These are phyloP conservation scores for Botryotinia globosa DNA, from an alignment of 2,329 filamentous ascomycete genomes.

Conservation along the genomic window DNA sequence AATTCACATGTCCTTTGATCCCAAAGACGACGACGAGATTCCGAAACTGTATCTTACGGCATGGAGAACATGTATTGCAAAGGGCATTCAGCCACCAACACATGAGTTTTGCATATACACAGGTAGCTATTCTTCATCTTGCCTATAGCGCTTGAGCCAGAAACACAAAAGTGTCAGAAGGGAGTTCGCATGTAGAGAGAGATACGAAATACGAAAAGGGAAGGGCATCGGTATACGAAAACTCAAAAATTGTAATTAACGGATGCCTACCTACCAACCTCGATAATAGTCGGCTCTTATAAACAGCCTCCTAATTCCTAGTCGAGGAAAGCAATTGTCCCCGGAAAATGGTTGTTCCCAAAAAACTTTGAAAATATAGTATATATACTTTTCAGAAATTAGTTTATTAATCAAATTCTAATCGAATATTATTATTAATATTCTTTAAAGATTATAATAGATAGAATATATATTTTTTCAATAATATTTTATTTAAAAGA, in stretches of 20 bases:
- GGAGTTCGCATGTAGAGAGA: neutral
- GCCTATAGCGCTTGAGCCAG: neutral
- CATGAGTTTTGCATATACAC: neutral
- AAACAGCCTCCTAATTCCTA: too few species aligned
- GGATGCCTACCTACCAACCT: neutral
- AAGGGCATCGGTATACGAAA: neutral
- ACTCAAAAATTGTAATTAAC: neutral
- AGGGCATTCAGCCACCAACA: conserved; percentile 1
- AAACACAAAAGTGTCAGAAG: neutral
- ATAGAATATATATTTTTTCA: too few species aligned
- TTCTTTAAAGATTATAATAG: too few species aligned
- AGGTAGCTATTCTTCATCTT: neutral
- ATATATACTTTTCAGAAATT: too few species aligned
- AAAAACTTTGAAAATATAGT: too few species aligned
- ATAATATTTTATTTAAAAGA: too few species aligned
- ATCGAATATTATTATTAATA: too few species aligned
- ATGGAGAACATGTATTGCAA: neutral
- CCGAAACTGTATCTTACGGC: conserved; percentile 9
- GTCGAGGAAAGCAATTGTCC: too few species aligned
- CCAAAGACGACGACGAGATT: neutral
- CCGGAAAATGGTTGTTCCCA: too few species aligned
- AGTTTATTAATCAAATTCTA: too few species aligned
- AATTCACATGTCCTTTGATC: neutral
- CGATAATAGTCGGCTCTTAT: too few species aligned
- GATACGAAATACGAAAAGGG: neutral